phyloP scores from a whole-genome alignment of 768 basidiomycete species.

The Podaxis carcinomalis region DNA sequence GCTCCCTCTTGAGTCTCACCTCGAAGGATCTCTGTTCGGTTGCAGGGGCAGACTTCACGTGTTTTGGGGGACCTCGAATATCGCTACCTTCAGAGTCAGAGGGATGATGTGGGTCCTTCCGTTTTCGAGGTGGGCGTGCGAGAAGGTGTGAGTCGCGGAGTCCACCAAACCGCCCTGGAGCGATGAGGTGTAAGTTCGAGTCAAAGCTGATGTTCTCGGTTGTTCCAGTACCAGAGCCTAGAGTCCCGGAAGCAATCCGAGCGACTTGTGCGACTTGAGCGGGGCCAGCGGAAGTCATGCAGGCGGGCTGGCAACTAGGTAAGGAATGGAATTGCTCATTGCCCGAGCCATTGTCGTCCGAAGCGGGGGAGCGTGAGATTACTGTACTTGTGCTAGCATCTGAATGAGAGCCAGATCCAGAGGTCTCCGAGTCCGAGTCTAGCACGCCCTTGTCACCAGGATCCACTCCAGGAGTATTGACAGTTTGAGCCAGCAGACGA shows the following conservation, averaged over 20 bases:
- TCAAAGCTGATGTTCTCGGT: slow-evolving; percentile 15
- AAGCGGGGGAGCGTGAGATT: neutral
- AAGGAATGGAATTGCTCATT: neutral
- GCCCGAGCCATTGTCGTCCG: neutral
- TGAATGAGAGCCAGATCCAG: slow-evolving; percentile 1
- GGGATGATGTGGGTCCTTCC: slow-evolving; percentile 6
- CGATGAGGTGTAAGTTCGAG: neutral
- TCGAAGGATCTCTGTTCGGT: slow-evolving; percentile 44
- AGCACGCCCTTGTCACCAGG: slow-evolving; percentile 1
- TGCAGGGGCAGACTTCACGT: slow-evolving; percentile 38
- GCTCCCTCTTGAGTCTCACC: slow-evolving; percentile 33
- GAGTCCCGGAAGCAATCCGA: neutral
- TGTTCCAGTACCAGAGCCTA: neutral
- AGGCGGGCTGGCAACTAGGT: neutral
- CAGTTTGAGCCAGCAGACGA: slow-evolving; percentile 25
- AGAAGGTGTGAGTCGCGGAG: slow-evolving; percentile 6
- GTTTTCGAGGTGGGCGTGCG: slow-evolving; percentile 3
- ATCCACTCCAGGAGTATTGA: slow-evolving; percentile 13
- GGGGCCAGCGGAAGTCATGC: neutral
- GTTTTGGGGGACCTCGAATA: slow-evolving; percentile 36
- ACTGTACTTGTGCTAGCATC: neutral
- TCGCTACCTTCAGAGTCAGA: slow-evolving; percentile 31
- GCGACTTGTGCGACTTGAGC: neutral
- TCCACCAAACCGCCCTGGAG: neutral
- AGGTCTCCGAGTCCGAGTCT: slow-evolving; percentile 12